phyloP scores from a whole-genome alignment of 352 stramenopile genomes.

The Pythium scleroteichum region DNA sequence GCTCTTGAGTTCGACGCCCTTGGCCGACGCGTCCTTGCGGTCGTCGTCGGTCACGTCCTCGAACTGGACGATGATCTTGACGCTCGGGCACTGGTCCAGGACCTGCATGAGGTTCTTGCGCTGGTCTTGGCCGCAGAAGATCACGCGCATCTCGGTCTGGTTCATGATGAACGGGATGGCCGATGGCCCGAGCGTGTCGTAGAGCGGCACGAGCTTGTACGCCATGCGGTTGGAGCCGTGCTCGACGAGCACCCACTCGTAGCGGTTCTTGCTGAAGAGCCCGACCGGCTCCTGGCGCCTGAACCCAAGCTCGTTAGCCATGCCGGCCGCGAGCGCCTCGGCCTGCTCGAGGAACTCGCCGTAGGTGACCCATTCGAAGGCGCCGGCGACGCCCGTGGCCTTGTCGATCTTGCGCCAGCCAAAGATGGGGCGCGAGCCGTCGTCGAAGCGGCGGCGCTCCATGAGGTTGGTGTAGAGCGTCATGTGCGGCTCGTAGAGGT shows the following conservation, averaged over 20 bases:
- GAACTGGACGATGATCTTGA: constrained; percentile 58
- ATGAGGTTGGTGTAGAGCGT: constrained; percentile 61
- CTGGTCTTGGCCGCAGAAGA: constrained; percentile 69
- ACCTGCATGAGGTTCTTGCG: constrained; percentile 51
- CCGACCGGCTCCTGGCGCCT: constrained; percentile 54
- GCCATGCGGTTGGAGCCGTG: constrained; percentile 65
- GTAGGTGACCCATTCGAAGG: constrained; percentile 65
- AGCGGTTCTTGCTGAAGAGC: constrained; percentile 73
- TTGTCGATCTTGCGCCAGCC: constrained; percentile 53
- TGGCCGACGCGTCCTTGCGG: constrained; percentile 27
- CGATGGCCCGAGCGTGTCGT: constrained; percentile 75
- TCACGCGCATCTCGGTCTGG: constrained; percentile 68
- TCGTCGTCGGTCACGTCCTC: constrained; percentile 48
- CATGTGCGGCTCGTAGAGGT: constrained; percentile 38
- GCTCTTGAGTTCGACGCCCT: constrained; percentile 46
- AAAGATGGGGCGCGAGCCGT: constrained; percentile 57
- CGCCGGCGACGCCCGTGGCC: constrained; percentile 34
- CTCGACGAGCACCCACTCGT: constrained; percentile 70
- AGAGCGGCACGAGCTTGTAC: constrained; percentile 77
- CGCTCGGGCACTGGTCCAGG: constrained; percentile 43
- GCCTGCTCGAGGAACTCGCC: constrained; percentile 52
- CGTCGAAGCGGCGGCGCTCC: constrained; percentile 39
- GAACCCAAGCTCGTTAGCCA: constrained; percentile 37
- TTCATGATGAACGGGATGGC: constrained; percentile 78
- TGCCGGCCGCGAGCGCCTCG: constrained; percentile 39